Conservation (phyloP, 805 yeast genomes). For the Zygosaccharomyces rouxii region DNA sequence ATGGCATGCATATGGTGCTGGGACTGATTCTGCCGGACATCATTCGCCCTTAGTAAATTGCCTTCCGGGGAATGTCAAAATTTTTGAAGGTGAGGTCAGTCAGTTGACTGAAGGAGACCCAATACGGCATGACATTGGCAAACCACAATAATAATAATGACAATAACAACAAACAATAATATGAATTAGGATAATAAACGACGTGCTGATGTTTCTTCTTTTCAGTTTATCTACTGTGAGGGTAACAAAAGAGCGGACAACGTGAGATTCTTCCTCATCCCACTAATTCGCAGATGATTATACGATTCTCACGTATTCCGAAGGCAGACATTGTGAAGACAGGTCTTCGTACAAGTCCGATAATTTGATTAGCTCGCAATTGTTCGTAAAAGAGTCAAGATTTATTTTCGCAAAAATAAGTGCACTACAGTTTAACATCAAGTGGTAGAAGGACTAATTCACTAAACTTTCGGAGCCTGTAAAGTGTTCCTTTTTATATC, state of each 20-base stretch:
- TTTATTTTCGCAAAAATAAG: too few species aligned
- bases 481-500: background rate
- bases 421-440: too few species aligned
- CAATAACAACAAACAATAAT: background rate
- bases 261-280: too few species aligned
- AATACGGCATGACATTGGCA: background rate
- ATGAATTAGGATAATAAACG: too few species aligned
- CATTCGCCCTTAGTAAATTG: background rate
- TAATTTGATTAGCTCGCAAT: too few species aligned
- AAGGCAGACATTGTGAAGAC: background rate
- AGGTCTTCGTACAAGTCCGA: too few species aligned
- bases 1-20: background rate
- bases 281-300: background rate
- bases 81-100: background rate
- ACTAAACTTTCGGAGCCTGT: background rate
- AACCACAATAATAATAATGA: background rate
- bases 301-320: background rate
- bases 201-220: background rate
- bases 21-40: background rate
- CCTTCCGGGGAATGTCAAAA: background rate
- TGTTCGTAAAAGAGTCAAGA: too few species aligned
- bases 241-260: background rate
- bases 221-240: background rate
- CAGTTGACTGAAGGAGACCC: background rate
- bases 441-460: background rate